Evolutionary conservation across 495 filamentous ascomycete species (phyloP), one percentile per base, ranked within the genome.

Genomic region (Penicillium odoratum): DNA sequence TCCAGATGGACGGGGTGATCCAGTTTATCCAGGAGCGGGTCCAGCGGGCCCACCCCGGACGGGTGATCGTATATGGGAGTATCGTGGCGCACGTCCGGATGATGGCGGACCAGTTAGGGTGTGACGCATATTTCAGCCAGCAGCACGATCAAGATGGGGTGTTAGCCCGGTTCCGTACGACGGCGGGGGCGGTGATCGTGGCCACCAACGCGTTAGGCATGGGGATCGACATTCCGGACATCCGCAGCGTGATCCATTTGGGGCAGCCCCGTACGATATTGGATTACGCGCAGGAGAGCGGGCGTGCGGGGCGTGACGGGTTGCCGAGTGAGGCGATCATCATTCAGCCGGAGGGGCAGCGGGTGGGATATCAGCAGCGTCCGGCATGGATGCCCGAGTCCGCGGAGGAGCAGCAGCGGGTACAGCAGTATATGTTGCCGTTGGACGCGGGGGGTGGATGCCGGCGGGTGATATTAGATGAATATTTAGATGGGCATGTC

Each of bases 401-500:
- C 3, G 7, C 9, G 21, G 21, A 28, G 16, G 44, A 46, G 44
- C 28, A 46, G 18, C 7, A 28, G 8, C 11, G 11, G 44, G 11
- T 28, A 8, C 3, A 46, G 44, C 9, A 28, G 8, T 46, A 46
- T 46, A 46, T 46, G 9, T 46, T 25, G 2, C 16, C 28, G 11
- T 18, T 25, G 8, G 16, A 46, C 16, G 9, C 2, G 21, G 4
- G 2, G 11, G 5, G 21, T 46, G 28, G 21, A 28, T 46, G 13
- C 44, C 8, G 8, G 1, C 11, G 11, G 16, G 21, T 25, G 5
- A 21, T 46, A 46, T 46, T 46, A 46, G 44, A 46, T 28, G 4
- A 46, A 46, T 46, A 46, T 46, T 46, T 46, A 46, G 44, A 46
- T 46, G 28, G 44, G 4, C 11, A 25, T 46, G 28, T 46, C 4